phyloP scores from a whole-genome alignment of 352 stramenopile genomes.

The Pythium insidiosum region DNA sequence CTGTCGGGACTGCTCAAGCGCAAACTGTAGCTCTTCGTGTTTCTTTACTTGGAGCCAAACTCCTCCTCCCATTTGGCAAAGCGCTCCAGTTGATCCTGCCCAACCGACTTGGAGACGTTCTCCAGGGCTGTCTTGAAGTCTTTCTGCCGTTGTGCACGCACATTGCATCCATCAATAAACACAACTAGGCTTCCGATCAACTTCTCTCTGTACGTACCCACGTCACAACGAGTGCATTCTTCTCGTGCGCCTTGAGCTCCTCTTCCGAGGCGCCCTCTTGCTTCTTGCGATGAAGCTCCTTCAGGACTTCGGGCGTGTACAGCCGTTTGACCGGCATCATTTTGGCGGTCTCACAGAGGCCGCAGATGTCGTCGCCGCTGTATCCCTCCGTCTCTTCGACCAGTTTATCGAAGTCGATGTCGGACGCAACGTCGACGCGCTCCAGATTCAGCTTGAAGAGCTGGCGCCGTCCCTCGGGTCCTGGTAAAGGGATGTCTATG shows the following conservation, averaged over 20 bases:
- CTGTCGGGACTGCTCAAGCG: constrained; percentile 78
- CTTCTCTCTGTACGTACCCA: no score
- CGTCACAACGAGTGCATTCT: constrained; percentile 46
- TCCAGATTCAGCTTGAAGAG: constrained; percentile 77
- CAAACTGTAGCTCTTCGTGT: constrained; percentile 43
- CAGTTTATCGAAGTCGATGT: constrained; percentile 70
- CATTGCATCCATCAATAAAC: neutral
- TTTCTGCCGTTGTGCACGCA: constrained; percentile 9
- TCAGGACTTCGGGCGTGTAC: constrained; percentile 32
- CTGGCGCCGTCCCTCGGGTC: constrained; percentile 34
- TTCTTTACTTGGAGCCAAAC: constrained; percentile 72
- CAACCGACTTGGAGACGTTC: constrained; percentile 82
- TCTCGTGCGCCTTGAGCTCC: constrained; percentile 44
- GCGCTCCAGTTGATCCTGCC: constrained; percentile 60
- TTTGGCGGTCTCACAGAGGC: constrained; percentile 34
- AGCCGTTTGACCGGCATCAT: constrained; percentile 40
- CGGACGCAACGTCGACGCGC: constrained; percentile 65
- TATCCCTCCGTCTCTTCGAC: constrained; percentile 56
- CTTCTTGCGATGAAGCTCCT: constrained; percentile 45
- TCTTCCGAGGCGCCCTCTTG: constrained; percentile 44
- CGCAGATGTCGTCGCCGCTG: constrained; percentile 37
- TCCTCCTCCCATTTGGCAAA: constrained; percentile 75
- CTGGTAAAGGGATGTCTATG: constrained; percentile 32
- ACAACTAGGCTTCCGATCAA: no score
- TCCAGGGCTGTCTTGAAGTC: constrained; percentile 61